Evolutionary conservation across 2,329 filamentous ascomycete species (phyloP), one percentile per base, ranked within the genome.

Genomic region (Triangularia verruculosa): DNA sequence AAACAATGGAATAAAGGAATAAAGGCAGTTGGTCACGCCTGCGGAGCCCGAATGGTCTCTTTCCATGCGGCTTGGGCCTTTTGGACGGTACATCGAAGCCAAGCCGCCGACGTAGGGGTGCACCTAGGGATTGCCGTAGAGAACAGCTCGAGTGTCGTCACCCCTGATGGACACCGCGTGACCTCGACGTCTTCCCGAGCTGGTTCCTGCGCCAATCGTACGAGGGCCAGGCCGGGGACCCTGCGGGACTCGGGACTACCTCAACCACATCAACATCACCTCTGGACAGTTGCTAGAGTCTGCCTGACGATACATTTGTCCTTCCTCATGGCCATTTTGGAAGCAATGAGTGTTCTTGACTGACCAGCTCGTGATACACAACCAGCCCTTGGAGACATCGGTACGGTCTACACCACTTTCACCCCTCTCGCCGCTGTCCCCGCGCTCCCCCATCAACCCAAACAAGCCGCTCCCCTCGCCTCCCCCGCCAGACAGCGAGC

Each of bases 391-490:
- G 32, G 17, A 30, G 22, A 58, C 11, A 61, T 28, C 17, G 25
- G n/a, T 55, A 57, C 51, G 43, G 57, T 54, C 55, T 27, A 55
- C 57, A 52, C 57, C 34, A 52, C 27, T 59, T 53, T 63, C 67
- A 59, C 66, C 66, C 55, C 63, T 70, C 25, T 67, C 64, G 39
- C 64, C 67, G 20, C 68, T 68, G 34, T 71, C 72, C 55, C 76
- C 74, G 64, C 75, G 76, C 68, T 77, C 77, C 57, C 75, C 77
- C 58, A 69, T 78, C 69, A 79, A 84, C 70, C 75, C 79, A 62
- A 84, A 86, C 73, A 87, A 86, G 74, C 83, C 84, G 55, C 76
- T 86, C 58, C 84, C 84, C 47, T 82, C 79, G 54, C 81, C 83
- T 59, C 83, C 84, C 66, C 74, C 77, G 47, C 75, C 74, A 17